Percentiles rank a stretch among this genome's conserved stretches.
phyloP scores from a whole-genome alignment of 352 stramenopile genomes.

The Globisporangium irregulare region DNA sequence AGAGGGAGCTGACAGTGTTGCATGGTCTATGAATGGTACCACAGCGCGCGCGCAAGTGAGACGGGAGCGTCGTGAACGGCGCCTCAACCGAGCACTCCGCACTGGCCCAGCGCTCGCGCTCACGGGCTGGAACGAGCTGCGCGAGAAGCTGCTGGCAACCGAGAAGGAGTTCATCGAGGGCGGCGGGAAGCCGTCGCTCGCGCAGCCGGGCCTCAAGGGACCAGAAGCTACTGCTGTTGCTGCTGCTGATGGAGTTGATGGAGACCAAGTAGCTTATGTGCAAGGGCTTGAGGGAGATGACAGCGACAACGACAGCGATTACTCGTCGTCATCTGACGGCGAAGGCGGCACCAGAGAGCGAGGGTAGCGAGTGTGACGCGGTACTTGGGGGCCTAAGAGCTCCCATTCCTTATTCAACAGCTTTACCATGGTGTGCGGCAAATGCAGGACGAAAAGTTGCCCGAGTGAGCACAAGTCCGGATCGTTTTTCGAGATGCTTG shows the following conservation, averaged over 20 bases:
- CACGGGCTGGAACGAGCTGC: slow-evolving; percentile 17
- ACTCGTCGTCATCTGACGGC: not conserved
- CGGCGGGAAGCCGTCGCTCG: slow-evolving; percentile 3
- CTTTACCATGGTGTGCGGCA: slow-evolving; percentile 38
- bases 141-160: slow-evolving; percentile 19
- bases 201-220: not conserved
- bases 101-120: slow-evolving; percentile 14
- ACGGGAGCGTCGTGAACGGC: slow-evolving; percentile 11
- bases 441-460: too few species aligned
- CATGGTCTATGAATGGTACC: not conserved
- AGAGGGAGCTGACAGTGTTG: not conserved
- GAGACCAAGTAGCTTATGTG: not conserved
- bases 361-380: slow-evolving; percentile 9
- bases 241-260: not conserved
- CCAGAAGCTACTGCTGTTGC: not conserved
- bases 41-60: slow-evolving; percentile 6
- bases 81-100: slow-evolving; percentile 9
- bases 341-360: not conserved
- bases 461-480: too few species aligned
- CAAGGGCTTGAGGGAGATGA: not conserved
- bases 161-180: slow-evolving; percentile 21
- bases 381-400: slow-evolving; percentile 58
- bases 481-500: too few species aligned
- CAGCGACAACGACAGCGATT: not conserved
- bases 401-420: slow-evolving; percentile 66